phyloP scores from a whole-genome alignment of 495 filamentous ascomycete species.

The Penicillium crystallinum region DNA sequence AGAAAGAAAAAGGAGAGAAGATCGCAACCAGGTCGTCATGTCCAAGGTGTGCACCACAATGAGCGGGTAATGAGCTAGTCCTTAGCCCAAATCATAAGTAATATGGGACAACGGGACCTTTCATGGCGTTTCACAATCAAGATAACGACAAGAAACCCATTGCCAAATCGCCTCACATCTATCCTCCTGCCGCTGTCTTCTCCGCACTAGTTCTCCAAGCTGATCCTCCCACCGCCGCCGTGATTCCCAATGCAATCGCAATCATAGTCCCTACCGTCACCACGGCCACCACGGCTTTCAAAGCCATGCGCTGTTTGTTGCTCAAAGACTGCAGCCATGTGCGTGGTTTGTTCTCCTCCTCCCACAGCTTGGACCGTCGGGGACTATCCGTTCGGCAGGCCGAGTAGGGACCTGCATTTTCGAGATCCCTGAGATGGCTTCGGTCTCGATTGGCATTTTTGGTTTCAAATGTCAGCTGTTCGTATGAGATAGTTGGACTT shows the following conservation, averaged over 20 bases:
- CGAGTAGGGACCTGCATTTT: slow-evolving; percentile 23
- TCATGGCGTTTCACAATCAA: neutral
- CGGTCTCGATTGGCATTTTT: slow-evolving; percentile 23
- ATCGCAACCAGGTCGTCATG: neutral
- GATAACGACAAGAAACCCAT: neutral
- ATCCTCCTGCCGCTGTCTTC: slow-evolving; percentile 20
- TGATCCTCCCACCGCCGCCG: slow-evolving; percentile 54
- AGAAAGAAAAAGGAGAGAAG: neutral
- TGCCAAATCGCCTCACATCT: neutral
- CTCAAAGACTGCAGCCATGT: slow-evolving; percentile 38
- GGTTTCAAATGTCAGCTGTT: slow-evolving; percentile 35
- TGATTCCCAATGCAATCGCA: slow-evolving; percentile 59
- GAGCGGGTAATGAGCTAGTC: neutral
- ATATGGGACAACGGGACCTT: neutral
- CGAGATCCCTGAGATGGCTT: slow-evolving; percentile 25
- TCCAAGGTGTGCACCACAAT: neutral
- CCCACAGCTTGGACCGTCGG: slow-evolving; percentile 41
- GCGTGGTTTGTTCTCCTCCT: slow-evolving; percentile 25
- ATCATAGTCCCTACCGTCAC: slow-evolving; percentile 55
- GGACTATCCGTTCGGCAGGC: slow-evolving; percentile 14
- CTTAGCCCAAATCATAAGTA: neutral
- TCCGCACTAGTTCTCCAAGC: slow-evolving; percentile 44
- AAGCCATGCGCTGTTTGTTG: slow-evolving; percentile 44
- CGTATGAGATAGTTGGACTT: slow-evolving; percentile 44
- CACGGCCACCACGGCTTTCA: slow-evolving; percentile 52